Evolutionary conservation across 164 flowering plant genomes (phyloP).

Genomic region (Vitis rupestris): DNA sequence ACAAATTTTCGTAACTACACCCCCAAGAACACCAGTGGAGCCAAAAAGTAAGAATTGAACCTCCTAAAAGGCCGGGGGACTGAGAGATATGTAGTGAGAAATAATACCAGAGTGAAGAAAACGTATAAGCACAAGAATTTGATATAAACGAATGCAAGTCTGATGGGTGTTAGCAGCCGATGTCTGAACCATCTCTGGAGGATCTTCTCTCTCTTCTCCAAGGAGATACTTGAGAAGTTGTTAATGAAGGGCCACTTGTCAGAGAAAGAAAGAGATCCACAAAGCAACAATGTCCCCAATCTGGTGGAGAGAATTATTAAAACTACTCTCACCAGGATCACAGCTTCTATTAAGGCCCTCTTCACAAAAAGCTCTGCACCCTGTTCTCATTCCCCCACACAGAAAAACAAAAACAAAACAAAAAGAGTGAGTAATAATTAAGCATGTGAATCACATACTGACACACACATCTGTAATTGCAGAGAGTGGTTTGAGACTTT

Average conservation of each 20-base stretch:
- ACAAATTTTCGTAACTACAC: no score
- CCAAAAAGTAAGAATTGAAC: neutral
- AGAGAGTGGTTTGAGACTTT: neutral
- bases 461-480: no score
- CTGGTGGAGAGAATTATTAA: conserved; percentile 44
- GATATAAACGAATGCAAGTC: conserved; percentile 39
- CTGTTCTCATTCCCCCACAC: conserved; percentile 16
- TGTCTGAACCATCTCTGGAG: conserved; percentile 41
- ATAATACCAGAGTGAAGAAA: conserved; percentile 48
- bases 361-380: conserved; percentile 38
- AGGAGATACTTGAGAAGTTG: conserved; percentile 35
- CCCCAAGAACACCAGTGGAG: neutral
- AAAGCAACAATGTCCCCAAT: conserved; percentile 52
- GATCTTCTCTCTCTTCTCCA: conserved; percentile 48
- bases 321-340: conserved; percentile 34
- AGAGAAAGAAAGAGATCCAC: conserved; percentile 40
- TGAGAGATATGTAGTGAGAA: neutral
- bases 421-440: no score
- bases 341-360: conserved; percentile 33
- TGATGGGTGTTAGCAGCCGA: conserved; percentile 32
- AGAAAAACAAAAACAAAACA: neutral
- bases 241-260: conserved; percentile 43
- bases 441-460: no score
- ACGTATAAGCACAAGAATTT: conserved; percentile 36
- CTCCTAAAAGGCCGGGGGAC: neutral